Conservation (phyloP, 371 early-diverging fungal species). For the Catenaria anguillulae region DNA sequence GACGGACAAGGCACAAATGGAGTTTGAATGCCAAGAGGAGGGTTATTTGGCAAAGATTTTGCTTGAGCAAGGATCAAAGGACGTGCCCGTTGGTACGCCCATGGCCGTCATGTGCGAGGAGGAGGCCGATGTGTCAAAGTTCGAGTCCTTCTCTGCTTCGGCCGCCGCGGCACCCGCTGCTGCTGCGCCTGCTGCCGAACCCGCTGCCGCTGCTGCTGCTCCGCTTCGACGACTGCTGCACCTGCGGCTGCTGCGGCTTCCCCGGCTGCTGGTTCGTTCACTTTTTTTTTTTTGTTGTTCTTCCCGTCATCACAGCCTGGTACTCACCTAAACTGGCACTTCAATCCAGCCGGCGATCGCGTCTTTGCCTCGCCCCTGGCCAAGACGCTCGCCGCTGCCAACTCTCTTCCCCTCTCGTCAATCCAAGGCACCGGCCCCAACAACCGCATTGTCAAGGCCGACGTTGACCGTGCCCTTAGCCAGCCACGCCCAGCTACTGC, state of each 20-base stretch:
- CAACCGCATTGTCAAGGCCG: slow-evolving; percentile 80
- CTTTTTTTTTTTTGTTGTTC: neutral
- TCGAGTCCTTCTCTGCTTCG: slow-evolving; percentile 53
- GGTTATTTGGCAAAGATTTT: slow-evolving; percentile 91
- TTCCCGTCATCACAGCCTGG: no score
- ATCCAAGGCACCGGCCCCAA: slow-evolving; percentile 80
- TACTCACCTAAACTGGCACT: no score
- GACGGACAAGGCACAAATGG: slow-evolving; percentile 99
- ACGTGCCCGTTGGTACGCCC: slow-evolving; percentile 67
- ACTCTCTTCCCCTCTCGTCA: slow-evolving; percentile 54
- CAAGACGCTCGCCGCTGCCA: slow-evolving; percentile 70
- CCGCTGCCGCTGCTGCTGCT: slow-evolving; percentile 10
- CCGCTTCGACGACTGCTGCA: slow-evolving; percentile 13
- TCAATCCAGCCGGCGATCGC: slow-evolving; percentile 28
- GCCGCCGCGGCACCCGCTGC: slow-evolving; percentile 25
- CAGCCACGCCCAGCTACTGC: slow-evolving; percentile 9
- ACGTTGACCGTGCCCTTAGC: slow-evolving; percentile 43
- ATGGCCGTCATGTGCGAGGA: slow-evolving; percentile 85
- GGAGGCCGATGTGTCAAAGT: slow-evolving; percentile 68
- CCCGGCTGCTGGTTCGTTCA: slow-evolving; percentile 7
- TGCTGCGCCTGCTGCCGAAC: slow-evolving; percentile 21
- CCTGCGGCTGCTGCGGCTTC: slow-evolving; percentile 10
- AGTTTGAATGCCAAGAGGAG: slow-evolving; percentile 97
- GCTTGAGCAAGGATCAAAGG: slow-evolving; percentile 69
- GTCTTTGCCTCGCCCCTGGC: slow-evolving; percentile 82